phyloP scores from a whole-genome alignment of 768 basidiomycete species.

The Suillus hirtellus region DNA sequence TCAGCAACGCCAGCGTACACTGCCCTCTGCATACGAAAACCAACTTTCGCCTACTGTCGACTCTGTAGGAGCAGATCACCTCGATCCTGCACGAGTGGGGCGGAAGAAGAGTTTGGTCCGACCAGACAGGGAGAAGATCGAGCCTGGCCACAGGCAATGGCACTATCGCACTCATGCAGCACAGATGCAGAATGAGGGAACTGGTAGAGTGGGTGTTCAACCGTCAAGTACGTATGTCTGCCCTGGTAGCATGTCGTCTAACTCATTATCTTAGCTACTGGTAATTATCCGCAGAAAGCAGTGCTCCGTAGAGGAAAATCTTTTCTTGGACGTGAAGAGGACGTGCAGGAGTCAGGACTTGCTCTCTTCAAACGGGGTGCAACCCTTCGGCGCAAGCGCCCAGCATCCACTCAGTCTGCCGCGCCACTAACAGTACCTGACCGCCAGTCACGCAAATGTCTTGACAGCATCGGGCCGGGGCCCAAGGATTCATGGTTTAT shows the following conservation, averaged over 20 bases:
- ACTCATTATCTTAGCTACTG: constrained; percentile 55
- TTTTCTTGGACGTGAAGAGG: constrained; percentile 86
- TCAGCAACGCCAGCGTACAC: constrained; percentile 48
- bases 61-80: constrained; percentile 33
- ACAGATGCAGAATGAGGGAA: constrained; percentile 69
- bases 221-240: constrained; percentile 70
- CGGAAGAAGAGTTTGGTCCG: constrained; percentile 91
- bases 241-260: neutral
- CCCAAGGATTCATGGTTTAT: constrained; percentile 95
- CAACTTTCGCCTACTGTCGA: constrained; percentile 44
- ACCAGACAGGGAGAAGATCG: constrained; percentile 95
- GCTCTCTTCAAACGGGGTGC: constrained; percentile 87
- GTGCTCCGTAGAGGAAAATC: constrained; percentile 82
- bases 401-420: constrained; percentile 42
- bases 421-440: constrained; percentile 39
- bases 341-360: constrained; percentile 87
- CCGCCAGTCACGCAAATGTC: constrained; percentile 48
- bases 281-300: constrained; percentile 64
- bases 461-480: constrained; percentile 78
- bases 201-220: constrained; percentile 62
- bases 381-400: constrained; percentile 72
- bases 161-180: constrained; percentile 90
- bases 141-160: constrained; percentile 91
- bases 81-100: constrained; percentile 53
- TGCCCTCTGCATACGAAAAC: constrained; percentile 47